Base-by-base conservation (phyloP, 2,329 filamentous ascomycete genomes). In the Arachnomyces sp. region DNA sequence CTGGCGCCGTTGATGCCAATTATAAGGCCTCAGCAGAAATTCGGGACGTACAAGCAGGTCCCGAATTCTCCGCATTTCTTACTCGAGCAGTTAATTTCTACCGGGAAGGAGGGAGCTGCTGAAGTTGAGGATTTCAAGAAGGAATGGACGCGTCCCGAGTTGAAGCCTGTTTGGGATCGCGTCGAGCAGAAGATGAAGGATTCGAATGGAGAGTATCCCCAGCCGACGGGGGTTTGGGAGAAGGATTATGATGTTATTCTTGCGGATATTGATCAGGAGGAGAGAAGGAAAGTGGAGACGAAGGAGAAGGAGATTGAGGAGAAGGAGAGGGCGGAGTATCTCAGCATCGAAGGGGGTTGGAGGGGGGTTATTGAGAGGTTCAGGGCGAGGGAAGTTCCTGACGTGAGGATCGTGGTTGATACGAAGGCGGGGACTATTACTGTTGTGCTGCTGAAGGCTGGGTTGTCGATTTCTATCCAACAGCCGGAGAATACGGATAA, bases 1-100 rank as follows among this genome's bases (percentile, higher is more conserved):
- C 49, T 67, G 28, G 60, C 63, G 9, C 64, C 65, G 3, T 42
- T 67, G 9, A 49, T 53, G 2, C 60, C 63, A n/a, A 57, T 66
- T 18, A 50, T 61, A 28, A 59, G 61, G 29, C 60, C 60, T 7
- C 20, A 25, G 5, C 44, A 49, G 5, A 48, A 48, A 7, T 52
- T 46, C 11, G 40, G 45, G 8, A 15, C 46, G 1, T 33, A 45
- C 5, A 54, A 47, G 6, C 30, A 48, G 13, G 38, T 50, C 4
- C 55, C 60, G 16, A 55, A 51, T 20, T 61, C 63, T 1, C 66
- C 66, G 1, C 50, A 53, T 12, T 49, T 53, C 18, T 47, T 68
- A 6, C 60, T 54, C 20, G 49, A 57, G 17, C 53, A 57, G 32
- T 52, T 69, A 13, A 51, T 56, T 4, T 54, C 58, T 28, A 48